phyloP scores from a whole-genome alignment of 306 rosid species.

The Malus asiatica region DNA sequence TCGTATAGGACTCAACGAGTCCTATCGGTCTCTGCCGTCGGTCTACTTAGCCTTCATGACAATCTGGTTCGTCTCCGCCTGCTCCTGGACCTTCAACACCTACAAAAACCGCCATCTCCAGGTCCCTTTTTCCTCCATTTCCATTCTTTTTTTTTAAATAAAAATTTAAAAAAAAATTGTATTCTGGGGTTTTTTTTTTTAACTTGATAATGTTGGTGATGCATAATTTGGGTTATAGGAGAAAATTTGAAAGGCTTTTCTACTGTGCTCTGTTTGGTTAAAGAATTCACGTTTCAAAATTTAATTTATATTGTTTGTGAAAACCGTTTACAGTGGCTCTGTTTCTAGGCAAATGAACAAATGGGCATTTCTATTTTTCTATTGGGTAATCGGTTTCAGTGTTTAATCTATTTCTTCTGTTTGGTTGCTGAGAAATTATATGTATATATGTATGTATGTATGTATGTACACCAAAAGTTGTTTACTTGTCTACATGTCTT shows the following conservation, averaged over 20 bases:
- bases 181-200: not conserved
- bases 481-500: not conserved
- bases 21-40: slow-evolving; percentile 68
- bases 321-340: not conserved
- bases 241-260: not conserved
- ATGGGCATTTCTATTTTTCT: not conserved
- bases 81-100: slow-evolving; percentile 83
- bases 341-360: not conserved
- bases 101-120: slow-evolving; percentile 77
- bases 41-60: slow-evolving; percentile 64
- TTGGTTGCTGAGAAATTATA: slow-evolving; percentile 6
- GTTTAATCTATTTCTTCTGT: not conserved
- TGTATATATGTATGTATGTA: not conserved
- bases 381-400: not conserved
- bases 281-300: not conserved
- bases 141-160: not conserved
- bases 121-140: slow-evolving; percentile 30
- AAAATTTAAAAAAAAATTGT: not conserved
- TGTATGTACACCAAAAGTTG: not conserved
- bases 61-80: slow-evolving; percentile 77
- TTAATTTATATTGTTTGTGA: not conserved
- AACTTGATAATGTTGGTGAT: not conserved
- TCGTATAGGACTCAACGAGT: slow-evolving; percentile 48
- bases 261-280: not conserved
- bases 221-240: not conserved